Conservation (phyloP, 2,329 filamentous ascomycete species). For the Alternaria solani region DNA sequence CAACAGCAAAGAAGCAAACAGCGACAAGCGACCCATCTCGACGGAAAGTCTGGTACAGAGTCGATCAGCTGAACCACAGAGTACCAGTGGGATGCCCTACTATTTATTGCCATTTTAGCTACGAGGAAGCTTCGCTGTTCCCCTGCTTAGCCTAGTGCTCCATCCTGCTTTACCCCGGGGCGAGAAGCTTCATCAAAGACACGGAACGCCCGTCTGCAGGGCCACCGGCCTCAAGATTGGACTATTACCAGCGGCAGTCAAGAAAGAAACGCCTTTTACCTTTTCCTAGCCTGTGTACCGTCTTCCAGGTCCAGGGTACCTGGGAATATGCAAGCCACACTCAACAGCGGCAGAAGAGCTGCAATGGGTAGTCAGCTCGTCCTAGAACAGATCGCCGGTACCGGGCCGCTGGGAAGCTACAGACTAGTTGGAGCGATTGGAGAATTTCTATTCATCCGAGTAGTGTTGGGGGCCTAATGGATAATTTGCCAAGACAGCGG, state of each 20-base stretch:
- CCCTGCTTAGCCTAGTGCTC: slow-evolving; percentile 5
- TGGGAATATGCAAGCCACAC: slow-evolving; percentile 1
- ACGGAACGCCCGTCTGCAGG: slow-evolving; percentile 11
- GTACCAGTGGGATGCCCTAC: not conserved
- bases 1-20: slow-evolving; percentile 32
- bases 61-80: not conserved
- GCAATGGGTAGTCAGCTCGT: not conserved
- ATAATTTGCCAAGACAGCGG: not conserved
- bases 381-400: slow-evolving; percentile 2
- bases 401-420: slow-evolving; percentile 7
- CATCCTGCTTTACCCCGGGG: not conserved
- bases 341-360: slow-evolving; percentile 1
- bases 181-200: slow-evolving; percentile 5
- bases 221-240: not conserved
- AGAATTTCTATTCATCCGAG: slow-evolving; percentile 14
- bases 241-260: slow-evolving; percentile 3
- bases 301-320: slow-evolving; percentile 5
- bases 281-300: not conserved
- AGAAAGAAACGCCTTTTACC: not conserved
- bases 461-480: slow-evolving; percentile 1
- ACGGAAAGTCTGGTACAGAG: slow-evolving; percentile 3
- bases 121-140: not conserved
- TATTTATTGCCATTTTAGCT: slow-evolving; percentile 15
- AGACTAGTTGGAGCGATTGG: not conserved
- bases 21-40: slow-evolving; percentile 36